Conservation (phyloP, 331 rosid genomes). For the Stylosanthes scabra region DNA sequence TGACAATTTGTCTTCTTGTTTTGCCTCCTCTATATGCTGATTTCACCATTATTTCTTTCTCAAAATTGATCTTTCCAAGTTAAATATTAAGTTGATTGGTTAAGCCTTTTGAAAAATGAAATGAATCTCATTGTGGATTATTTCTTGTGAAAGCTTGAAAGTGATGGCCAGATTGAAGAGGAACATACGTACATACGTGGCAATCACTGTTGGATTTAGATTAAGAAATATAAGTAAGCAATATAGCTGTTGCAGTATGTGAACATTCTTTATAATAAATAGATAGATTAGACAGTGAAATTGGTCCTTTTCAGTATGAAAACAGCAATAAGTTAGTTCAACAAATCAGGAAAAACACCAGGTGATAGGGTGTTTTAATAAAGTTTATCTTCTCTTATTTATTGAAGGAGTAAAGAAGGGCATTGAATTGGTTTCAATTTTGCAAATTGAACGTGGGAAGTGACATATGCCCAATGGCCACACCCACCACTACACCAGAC, state of each 20-base stretch:
- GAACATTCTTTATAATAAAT: background rate
- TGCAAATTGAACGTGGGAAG: constrained; percentile 27
- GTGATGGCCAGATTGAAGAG: constrained; percentile 2
- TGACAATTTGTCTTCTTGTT: background rate
- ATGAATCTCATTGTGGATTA: background rate
- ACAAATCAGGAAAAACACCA: constrained; percentile 29
- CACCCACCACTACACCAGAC: constrained; percentile 1
- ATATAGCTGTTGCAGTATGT: constrained; percentile 6
- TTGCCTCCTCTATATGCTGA: background rate
- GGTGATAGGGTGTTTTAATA: constrained; percentile 18
- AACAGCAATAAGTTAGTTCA: constrained; percentile 3
- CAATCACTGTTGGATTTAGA: background rate
- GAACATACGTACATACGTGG: background rate
- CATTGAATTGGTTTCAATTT: constrained; percentile 22
- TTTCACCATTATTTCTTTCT: background rate
- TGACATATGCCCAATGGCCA: constrained; percentile 28
- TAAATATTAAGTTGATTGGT: constrained; percentile 5
- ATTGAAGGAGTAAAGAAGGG: background rate
- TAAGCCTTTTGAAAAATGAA: background rate
- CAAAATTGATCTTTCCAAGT: background rate
- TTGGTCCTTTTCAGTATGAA: constrained; percentile 29
- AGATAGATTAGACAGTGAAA: background rate
- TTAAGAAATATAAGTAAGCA: background rate
- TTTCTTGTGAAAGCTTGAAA: background rate
- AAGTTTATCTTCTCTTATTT: background rate